Conservation (phyloP, 2,329 filamentous ascomycete species). For the Coniella lustricola region DNA sequence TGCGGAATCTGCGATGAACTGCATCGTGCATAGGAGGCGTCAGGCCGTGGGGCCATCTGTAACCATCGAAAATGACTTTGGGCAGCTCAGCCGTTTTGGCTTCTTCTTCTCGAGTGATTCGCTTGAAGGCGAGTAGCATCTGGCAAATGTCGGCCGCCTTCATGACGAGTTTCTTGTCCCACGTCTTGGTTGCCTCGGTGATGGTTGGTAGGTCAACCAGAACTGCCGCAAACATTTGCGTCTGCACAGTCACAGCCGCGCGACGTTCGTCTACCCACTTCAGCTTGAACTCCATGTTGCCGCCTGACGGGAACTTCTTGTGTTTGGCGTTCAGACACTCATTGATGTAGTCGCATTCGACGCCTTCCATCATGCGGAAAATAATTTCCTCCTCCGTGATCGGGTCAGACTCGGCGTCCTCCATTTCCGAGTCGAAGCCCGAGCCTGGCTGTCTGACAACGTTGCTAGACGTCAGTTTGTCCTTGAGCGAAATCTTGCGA, state of each 20-base stretch:
- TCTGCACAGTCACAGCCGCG: slow-evolving; percentile 64
- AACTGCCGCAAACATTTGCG: slow-evolving; percentile 66
- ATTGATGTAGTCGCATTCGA: slow-evolving; percentile 74
- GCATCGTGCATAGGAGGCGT: slow-evolving; percentile 86
- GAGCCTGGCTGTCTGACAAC: slow-evolving; percentile 64
- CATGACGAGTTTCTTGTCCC: slow-evolving; percentile 81
- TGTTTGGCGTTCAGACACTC: slow-evolving; percentile 7
- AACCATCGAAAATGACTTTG: slow-evolving; percentile 58
- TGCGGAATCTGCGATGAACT: slow-evolving; percentile 73
- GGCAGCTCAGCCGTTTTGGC: slow-evolving; percentile 63
- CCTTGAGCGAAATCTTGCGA: slow-evolving; percentile 39
- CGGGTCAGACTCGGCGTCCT: slow-evolving; percentile 81
- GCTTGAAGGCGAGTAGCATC: slow-evolving; percentile 75
- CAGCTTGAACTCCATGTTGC: slow-evolving; percentile 71
- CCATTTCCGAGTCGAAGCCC: slow-evolving; percentile 93
- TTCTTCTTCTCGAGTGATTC: slow-evolving; percentile 58
- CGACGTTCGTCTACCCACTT: slow-evolving; percentile 75
- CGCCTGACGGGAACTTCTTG: slow-evolving; percentile 36
- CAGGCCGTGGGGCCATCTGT: slow-evolving; percentile 77
- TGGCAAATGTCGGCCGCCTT: slow-evolving; percentile 85
- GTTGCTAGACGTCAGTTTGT: slow-evolving; percentile 15
- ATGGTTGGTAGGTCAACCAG: slow-evolving; percentile 82
- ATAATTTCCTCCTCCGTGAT: slow-evolving; percentile 85
- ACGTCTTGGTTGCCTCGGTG: slow-evolving; percentile 86
- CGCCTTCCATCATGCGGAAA: slow-evolving; percentile 78